A percentile compares a stretch with the other conserved stretches of the same genome.
Evolutionary conservation across 768 basidiomycete genomes (phyloP).

Genomic region (Pholiota microspora): DNA sequence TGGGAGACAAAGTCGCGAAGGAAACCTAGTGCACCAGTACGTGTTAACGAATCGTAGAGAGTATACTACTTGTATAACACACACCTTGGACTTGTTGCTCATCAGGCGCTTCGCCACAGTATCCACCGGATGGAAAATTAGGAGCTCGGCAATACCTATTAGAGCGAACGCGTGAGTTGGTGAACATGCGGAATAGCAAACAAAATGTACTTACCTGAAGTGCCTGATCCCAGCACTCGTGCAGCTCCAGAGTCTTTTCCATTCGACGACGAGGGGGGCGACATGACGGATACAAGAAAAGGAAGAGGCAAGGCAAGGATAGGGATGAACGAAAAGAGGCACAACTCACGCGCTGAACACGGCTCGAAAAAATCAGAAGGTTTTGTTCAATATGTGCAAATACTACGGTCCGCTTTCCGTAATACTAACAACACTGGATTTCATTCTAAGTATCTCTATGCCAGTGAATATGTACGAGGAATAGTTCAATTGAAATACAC

Average conservation of each 20-base stretch:
- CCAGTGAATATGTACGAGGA: no score
- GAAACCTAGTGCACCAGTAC: conserved; percentile 49
- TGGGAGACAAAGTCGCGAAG: conserved; percentile 56
- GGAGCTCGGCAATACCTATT: conserved; percentile 88
- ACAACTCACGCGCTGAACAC: not conserved
- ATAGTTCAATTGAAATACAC: no score
- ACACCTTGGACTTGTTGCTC: conserved; percentile 91
- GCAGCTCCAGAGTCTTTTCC: conserved; percentile 88
- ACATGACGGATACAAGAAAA: conserved; percentile 16
- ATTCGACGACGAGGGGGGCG: conserved; percentile 42
- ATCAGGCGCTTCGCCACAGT: conserved; percentile 98
- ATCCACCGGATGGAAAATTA: conserved; percentile 95
- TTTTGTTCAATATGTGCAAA: not conserved
- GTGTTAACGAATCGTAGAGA: not conserved
- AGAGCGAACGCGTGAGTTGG: not conserved
- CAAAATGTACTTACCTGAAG: conserved; percentile 66
- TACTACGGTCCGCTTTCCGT: not conserved
- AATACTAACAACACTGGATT: no score
- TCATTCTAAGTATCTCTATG: no score
- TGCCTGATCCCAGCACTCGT: conserved; percentile 86
- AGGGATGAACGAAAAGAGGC: not conserved
- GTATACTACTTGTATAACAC: not conserved
- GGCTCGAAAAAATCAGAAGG: not conserved
- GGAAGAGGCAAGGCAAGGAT: not conserved
- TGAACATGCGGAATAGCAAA: not conserved